Evolutionary conservation across 2,329 filamentous ascomycete genomes (phyloP), one percentile per base, ranked within the genome.

Genomic region (Cladophialophora carrionii): DNA sequence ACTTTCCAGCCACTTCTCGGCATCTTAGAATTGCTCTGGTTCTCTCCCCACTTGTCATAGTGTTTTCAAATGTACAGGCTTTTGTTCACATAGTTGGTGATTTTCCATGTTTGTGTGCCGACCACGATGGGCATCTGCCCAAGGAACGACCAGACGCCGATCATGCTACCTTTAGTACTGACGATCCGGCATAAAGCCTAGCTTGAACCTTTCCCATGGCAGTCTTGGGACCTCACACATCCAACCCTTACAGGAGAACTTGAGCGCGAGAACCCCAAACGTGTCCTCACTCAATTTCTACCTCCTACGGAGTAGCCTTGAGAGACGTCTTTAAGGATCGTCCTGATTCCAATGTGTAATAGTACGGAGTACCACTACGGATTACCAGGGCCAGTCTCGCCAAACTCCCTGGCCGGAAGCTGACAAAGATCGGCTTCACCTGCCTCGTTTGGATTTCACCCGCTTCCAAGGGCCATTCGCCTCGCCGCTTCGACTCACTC

Each of bases 381-480:
- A 29, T n/a, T n/a, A n/a, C n/a, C 48, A 51, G 48, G 20, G 4
- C 10, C 43, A 46, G 29, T 20, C 48, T 52, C 48, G 22, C 48
- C 20, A 26, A 24, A 8, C 22, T 4, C 48, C 22, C 17, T 8
- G 22, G 26, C 48, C 14, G 26, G 22, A 52, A 29, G 48, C 48
- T 52, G 48, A 52, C 48, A 52, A 52, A 52, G 48, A 20, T 52
- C 48, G 48, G 48, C 48, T 52, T 52, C 10, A 29, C 48, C 22
- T 52, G 48, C 48, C 48, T n/a, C 26, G 7, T 26, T 29, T 20
- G 3, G 20, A 12, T 14, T 14, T 6, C 20, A 17, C 22, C 48
- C 9, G 48, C 26, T 24, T 20, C 20, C 12, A 52, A 20, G 22
- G 10, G 9, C 48, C 26, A 52, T 17, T n/a, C 20, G 24, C 26